Evolutionary conservation across 495 filamentous ascomycete species (phyloP).

Genomic region (Pseudomonodictys pantanalensis): DNA sequence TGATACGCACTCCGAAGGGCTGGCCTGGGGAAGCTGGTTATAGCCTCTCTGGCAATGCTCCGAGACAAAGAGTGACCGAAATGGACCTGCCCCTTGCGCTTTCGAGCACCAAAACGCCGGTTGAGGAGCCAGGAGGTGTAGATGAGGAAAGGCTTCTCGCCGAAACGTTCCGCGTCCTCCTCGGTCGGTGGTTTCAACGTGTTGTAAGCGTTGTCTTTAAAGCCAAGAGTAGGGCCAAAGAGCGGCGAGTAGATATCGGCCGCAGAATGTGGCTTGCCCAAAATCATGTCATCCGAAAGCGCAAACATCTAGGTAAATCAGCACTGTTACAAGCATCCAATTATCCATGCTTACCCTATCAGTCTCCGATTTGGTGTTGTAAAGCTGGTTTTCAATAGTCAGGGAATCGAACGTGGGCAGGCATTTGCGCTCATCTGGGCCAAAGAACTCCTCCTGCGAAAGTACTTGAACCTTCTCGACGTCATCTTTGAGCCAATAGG

Average conservation of each 20-base stretch:
- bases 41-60: conserved; percentile 42
- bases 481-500: conserved; percentile 41
- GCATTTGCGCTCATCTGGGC: conserved; percentile 41
- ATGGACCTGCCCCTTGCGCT: conserved; percentile 47
- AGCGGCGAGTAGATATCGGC: conserved; percentile 47
- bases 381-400: conserved; percentile 47
- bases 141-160: conserved; percentile 47
- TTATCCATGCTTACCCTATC: conserved; percentile 20
- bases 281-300: conserved; percentile 48
- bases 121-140: conserved; percentile 49
- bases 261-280: conserved; percentile 44
- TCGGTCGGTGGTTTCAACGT: conserved; percentile 41
- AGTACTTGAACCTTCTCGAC: conserved; percentile 41
- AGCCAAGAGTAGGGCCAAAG: conserved; percentile 46
- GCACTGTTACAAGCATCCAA: conserved; percentile 3
- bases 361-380: conserved; percentile 31
- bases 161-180: conserved; percentile 37
- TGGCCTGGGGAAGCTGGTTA: conserved; percentile 44
- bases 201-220: conserved; percentile 46
- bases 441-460: conserved; percentile 47
- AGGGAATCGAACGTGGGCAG: conserved; percentile 48
- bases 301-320: conserved; percentile 41
- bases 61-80: conserved; percentile 46
- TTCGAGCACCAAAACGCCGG: conserved; percentile 45
- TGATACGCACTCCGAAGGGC: conserved; percentile 43